phyloP scores from a whole-genome alignment of 108 stramenopile genomes.

The Stephanodiscus triporus region DNA sequence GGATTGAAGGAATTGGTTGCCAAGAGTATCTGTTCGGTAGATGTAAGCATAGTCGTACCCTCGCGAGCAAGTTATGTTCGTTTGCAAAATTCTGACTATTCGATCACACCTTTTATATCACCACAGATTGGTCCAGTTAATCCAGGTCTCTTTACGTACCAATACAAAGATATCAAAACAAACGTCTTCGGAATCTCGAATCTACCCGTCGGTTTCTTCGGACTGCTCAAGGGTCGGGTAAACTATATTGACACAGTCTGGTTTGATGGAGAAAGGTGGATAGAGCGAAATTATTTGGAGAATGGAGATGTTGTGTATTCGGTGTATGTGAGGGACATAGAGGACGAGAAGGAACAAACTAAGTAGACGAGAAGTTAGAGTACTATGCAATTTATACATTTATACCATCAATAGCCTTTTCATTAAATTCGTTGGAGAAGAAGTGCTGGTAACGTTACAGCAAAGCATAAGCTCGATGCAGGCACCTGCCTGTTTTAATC shows the following conservation, averaged over 20 bases:
- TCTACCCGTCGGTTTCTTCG: conserved; percentile 70
- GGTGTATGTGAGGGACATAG: conserved; percentile 45
- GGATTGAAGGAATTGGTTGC: conserved; percentile 66
- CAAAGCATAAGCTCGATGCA: too few relatives aligned
- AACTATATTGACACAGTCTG: conserved; percentile 64
- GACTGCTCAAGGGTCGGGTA: conserved; percentile 67
- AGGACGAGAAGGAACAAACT: conserved; percentile 24
- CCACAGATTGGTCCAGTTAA: conserved; percentile 51
- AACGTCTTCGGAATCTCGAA: conserved; percentile 72
- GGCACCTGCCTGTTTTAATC: too few relatives aligned
- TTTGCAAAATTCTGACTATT: conserved; percentile 2
- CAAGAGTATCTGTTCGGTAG: conserved; percentile 59
- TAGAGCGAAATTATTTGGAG: conserved; percentile 58
- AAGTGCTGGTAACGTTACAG: too few relatives aligned
- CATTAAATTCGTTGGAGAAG: too few relatives aligned
- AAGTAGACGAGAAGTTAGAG: neutral
- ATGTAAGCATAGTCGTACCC: conserved; percentile 49
- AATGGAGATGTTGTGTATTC: conserved; percentile 39
- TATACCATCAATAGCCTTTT: too few relatives aligned
- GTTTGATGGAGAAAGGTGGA: conserved; percentile 76
- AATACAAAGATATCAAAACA: conserved; percentile 70
- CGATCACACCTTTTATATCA: neutral
- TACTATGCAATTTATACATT: neutral
- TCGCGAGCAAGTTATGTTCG: conserved; percentile 1
- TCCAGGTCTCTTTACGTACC: conserved; percentile 64